Evolutionary conservation across 106 monocot species (phyloP).

Genomic region (Platanthera guangdongensis): DNA sequence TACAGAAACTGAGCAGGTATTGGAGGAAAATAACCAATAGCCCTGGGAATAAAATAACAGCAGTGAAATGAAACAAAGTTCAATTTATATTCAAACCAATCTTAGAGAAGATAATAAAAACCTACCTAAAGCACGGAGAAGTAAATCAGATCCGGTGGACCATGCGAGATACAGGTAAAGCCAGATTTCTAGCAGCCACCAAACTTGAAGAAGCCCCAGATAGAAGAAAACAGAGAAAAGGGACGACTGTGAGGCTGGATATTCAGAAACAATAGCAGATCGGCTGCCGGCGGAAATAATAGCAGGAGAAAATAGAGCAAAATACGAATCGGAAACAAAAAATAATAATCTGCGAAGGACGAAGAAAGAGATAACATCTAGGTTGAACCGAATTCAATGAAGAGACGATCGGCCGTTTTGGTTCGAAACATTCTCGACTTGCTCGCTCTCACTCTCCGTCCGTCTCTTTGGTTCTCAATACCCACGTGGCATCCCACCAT

Average conservation of each 20-base stretch:
- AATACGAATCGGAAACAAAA: no score
- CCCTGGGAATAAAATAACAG: background rate
- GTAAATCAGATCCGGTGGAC: background rate
- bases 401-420: no score
- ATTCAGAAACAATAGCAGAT: no score
- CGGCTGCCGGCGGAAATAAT: no score
- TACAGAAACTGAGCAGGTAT: background rate
- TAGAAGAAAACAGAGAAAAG: background rate
- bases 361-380: no score
- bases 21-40: background rate
- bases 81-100: background rate
- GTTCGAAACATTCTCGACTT: no score
- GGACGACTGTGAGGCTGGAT: background rate
- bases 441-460: no score
- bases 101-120: background rate
- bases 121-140: background rate
- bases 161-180: background rate
- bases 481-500: no score
- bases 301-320: no score
- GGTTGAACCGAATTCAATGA: no score
- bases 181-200: background rate
- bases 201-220: background rate
- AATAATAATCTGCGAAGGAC: no score
- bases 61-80: background rate
- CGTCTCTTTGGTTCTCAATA: no score